Conservation (phyloP, 108 stramenopile species). For the Nitzschia inconspicua region DNA sequence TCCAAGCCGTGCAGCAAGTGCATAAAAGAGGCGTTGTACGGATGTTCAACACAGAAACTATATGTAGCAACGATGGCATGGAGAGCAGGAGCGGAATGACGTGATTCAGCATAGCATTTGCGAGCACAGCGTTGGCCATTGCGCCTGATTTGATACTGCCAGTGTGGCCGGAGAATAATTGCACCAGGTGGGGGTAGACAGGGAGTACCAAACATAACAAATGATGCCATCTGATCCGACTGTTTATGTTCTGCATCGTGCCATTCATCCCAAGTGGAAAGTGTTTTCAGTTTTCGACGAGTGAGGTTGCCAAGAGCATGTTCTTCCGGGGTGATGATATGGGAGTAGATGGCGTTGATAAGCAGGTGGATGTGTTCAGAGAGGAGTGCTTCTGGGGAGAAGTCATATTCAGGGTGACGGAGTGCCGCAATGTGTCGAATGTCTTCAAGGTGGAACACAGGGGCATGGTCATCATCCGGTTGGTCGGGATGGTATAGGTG, state of each 20-base stretch:
- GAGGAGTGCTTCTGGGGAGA: neutral
- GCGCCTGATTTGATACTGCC: slow-evolving; percentile 11
- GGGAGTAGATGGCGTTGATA: slow-evolving; percentile 5
- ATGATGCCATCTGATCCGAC: slow-evolving; percentile 17
- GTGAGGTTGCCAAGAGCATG: slow-evolving; percentile 24
- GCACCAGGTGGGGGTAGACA: neutral
- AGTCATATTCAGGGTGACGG: slow-evolving; percentile 6
- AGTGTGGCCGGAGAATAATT: slow-evolving; percentile 9
- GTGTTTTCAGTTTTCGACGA: slow-evolving; percentile 14
- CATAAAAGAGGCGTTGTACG: slow-evolving; percentile 21
- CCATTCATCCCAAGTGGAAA: slow-evolving; percentile 30
- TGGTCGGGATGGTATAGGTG: too few species aligned
- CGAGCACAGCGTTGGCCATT: slow-evolving; percentile 13
- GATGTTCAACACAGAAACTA: slow-evolving; percentile 29
- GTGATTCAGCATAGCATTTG: slow-evolving; percentile 23
- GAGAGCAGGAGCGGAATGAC: slow-evolving; percentile 17
- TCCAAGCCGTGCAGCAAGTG: slow-evolving; percentile 18
- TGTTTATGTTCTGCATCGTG: slow-evolving; percentile 14
- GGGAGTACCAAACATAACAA: slow-evolving; percentile 10
- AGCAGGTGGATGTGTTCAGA: neutral
- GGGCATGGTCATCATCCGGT: too few species aligned
- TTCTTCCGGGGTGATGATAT: slow-evolving; percentile 18
- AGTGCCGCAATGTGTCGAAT: neutral
- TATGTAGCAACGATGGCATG: slow-evolving; percentile 20
- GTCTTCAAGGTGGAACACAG: neutral